Base-by-base conservation (phyloP, 495 filamentous ascomycete genomes). In the Xanthoparmelia taractica region DNA sequence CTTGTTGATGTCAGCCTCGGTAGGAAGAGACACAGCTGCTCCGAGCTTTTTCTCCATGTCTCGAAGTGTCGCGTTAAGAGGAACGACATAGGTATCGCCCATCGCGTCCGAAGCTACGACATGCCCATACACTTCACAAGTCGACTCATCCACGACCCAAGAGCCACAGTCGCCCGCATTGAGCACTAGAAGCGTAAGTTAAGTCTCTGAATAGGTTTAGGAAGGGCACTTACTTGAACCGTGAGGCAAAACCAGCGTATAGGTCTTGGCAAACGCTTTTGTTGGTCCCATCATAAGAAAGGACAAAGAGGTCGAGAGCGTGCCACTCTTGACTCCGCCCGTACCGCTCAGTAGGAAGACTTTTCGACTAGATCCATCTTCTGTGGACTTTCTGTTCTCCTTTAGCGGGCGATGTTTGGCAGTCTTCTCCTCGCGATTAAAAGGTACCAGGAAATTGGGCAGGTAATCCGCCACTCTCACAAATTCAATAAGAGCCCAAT, bases 81-180 rank as follows among this genome's bases (percentile, higher is more conserved):
- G 60, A n/a, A 56, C 74, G 66, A 71, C 63, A 36, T 71, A 71
- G 15, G 58, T 63, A 57, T 69, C 69, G 25, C 69, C 69, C 45
- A 71, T 63, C 18, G 58, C 55, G 40, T 71, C 64, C 18, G 65
- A 71, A 13, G 67, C 69, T 58, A 71, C 61, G 33, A 71, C 66
- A 52, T 71, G 65, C 23, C 69, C 67, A 57, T 69, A 68, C 11
- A 71, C 62, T 48, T 66, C 63, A 52, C 57, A 36, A 33, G 65
- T 71, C 45, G 43, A 38, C 31, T 33, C 33, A 41, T 69, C 61
- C n/a, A 71, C 41, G 18, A 71, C 63, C 60, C 63, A 63, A 36
- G 69, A 69, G 23, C 69, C 69, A 37, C 60, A 71, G 50, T 71
- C 68, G 8, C 69, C 65, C 4, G 60, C 18, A 27, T 56, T 36